Conservation (phyloP, 169 alveolate species). For the Cryptosporidium andersoni region DNA sequence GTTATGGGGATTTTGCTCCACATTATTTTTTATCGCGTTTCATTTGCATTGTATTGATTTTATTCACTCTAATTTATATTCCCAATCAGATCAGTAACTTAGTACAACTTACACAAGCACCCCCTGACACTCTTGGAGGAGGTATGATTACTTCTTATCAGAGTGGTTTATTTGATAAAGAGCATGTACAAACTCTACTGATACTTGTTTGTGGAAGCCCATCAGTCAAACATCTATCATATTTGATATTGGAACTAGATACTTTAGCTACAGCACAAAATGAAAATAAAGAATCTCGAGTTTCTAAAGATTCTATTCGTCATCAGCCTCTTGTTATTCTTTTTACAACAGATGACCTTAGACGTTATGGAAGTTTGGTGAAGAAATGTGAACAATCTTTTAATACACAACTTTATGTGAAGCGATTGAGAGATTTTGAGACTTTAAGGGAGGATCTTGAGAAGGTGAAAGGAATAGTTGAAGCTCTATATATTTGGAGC, state of each 20-base stretch:
- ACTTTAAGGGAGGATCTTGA: constrained; percentile 55
- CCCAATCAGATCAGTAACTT: constrained; percentile 68
- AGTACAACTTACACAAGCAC: constrained; percentile 60
- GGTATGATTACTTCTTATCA: constrained; percentile 45
- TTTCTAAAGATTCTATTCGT: constrained; percentile 41
- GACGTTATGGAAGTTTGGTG: constrained; percentile 37
- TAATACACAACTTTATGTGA: constrained; percentile 53
- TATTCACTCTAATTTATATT: constrained; percentile 49
- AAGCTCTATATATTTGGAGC: constrained; percentile 69
- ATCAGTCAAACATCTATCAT: constrained; percentile 57
- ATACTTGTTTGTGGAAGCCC: constrained; percentile 59
- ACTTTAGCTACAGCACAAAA: constrained; percentile 16
- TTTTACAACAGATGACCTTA: constrained; percentile 38
- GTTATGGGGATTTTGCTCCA: constrained; percentile 73
- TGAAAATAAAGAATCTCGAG: constrained; percentile 31
- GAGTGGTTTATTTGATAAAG: constrained; percentile 41
- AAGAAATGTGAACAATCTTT: constrained; percentile 45
- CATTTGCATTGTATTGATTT: constrained; percentile 35
- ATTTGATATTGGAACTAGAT: constrained; percentile 48
- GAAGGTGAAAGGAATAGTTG: constrained; percentile 34
- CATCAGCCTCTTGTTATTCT: constrained; percentile 63
- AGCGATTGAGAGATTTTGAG: constrained; percentile 39
- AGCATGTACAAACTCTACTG: constrained; percentile 46
- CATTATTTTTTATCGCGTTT: constrained; percentile 41
- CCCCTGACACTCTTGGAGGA: constrained; percentile 60